phyloP scores from a whole-genome alignment of 768 basidiomycete genomes.

The Kwoniella bestiolae region DNA sequence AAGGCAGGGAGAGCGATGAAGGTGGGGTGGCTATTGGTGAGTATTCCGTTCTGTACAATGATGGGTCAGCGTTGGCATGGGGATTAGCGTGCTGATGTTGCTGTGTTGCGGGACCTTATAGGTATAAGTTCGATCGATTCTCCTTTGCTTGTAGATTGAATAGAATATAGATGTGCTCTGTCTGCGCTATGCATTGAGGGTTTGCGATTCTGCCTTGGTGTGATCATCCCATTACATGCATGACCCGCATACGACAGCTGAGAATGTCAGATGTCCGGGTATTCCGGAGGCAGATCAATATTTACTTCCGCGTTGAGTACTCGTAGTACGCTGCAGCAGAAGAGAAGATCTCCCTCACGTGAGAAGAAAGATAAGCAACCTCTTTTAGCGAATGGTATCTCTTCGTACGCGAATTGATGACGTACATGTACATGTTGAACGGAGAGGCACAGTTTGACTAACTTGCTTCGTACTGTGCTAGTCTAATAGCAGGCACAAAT shows the following conservation, averaged over 20 bases:
- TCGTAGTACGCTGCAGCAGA: too few relatives aligned
- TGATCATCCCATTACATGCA: too few relatives aligned
- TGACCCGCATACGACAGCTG: too few relatives aligned
- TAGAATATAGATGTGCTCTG: not conserved
- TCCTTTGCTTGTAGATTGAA: slow-evolving; percentile 41
- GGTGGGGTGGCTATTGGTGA: slow-evolving; percentile 84
- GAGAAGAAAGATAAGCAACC: not conserved
- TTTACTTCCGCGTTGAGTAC: not conserved
- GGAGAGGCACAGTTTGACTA: not conserved
- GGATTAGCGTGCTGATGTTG: slow-evolving; percentile 68
- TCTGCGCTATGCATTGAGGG: not conserved
- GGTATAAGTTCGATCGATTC: slow-evolving; percentile 53
- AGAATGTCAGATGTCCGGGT: not conserved
- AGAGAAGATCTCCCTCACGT: too few relatives aligned
- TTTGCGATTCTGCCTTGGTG: too few relatives aligned
- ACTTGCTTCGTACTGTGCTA: too few relatives aligned
- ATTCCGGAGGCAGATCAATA: not conserved
- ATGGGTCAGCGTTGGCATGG: slow-evolving; percentile 64
- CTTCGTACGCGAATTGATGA: not conserved
- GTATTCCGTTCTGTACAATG: slow-evolving; percentile 14
- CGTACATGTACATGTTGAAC: not conserved
- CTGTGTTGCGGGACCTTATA: slow-evolving; percentile 4
- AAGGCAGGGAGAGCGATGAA: slow-evolving; percentile 87
- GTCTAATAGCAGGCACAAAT: not conserved
- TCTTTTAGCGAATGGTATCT: not conserved